These are phyloP conservation scores for Ceratonia siliqua DNA, from an alignment of 306 rosid genomes.

Conservation along the genomic window DNA sequence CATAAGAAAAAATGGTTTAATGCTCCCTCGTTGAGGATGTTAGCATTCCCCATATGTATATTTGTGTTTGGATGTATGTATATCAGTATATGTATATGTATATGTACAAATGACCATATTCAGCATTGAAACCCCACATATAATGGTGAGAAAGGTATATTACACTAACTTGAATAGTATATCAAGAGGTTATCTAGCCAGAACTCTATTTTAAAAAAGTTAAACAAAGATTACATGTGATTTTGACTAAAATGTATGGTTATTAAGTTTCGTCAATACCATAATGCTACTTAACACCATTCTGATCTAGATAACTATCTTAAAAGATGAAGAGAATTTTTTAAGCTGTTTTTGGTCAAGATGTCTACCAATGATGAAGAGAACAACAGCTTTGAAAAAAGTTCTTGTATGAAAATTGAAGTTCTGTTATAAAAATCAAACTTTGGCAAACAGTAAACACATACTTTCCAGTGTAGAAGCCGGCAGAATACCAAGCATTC, in stretches of 20 bases:
- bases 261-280: conserved; percentile 2
- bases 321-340: background rate
- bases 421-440: background rate
- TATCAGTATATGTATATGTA: no score
- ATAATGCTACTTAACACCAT: conserved; percentile 8
- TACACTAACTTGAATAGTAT: background rate
- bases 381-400: no score
- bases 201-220: background rate
- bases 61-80: no score
- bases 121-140: background rate
- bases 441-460: conserved; percentile 7
- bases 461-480: conserved; percentile 86
- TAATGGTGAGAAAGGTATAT: background rate
- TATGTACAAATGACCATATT: background rate
- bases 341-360: no score
- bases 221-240: conserved; percentile 3
- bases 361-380: no score
- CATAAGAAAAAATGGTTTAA: no score
- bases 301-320: background rate
- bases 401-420: conserved; percentile 15
- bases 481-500: conserved; percentile 96
- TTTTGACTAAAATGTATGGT: conserved; percentile 4
- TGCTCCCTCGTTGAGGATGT: no score
- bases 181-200: conserved; percentile 3
- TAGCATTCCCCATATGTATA: no score